Base-by-base conservation (phyloP, 2,329 filamentous ascomycete genomes). In the Pyrenophora graminea region DNA sequence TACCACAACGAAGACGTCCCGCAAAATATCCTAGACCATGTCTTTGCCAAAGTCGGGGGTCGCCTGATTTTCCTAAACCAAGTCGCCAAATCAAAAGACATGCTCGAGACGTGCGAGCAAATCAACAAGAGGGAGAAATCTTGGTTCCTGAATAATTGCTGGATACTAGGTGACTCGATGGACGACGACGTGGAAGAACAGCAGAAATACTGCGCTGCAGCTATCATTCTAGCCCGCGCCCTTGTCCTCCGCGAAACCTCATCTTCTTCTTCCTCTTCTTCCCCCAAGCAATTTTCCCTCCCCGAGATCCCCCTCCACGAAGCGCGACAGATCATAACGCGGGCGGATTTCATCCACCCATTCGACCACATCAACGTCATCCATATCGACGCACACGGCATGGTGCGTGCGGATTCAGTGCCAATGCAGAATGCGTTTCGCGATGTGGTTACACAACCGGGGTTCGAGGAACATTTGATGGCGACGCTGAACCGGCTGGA, bases 151-250 rank as follows among this genome's bases (percentile, higher is more conserved):
- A 91, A 90, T 70, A 84, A 74, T 65, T 90, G 87, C 66, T 89
- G 88, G 82, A 89, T 91, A 45, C 78, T 92, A 1, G 88, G 89
- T 12, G 79, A 77, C 53, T 84, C 85, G 51, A 91, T 88, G 87
- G 94, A 97, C 61, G 93, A 97, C 72, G 94, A 99, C 69, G 94
- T 97, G 54, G 97, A 97, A 85, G 91, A 97, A 68, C 89, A 96
- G 69, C 91, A 97, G 69, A 97, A 97, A 73, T 96, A 90, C 80
- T 90, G 92, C 43, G 87, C 91, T 6, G 92, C 91, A n/a, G 91
- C 93, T 31, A 96, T 97, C 85, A 87, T 95, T 12, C 81, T 97
- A 4, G 94, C 93, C 10, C 89, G 89, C 61, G 91, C 91, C 1
- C 84, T 99, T 2, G 91, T 97, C 1, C 88, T 93, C 42, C 83